These are phyloP conservation scores for Phytophthora foliorum DNA, from an alignment of 352 stramenopile genomes.

Conservation along the genomic window DNA sequence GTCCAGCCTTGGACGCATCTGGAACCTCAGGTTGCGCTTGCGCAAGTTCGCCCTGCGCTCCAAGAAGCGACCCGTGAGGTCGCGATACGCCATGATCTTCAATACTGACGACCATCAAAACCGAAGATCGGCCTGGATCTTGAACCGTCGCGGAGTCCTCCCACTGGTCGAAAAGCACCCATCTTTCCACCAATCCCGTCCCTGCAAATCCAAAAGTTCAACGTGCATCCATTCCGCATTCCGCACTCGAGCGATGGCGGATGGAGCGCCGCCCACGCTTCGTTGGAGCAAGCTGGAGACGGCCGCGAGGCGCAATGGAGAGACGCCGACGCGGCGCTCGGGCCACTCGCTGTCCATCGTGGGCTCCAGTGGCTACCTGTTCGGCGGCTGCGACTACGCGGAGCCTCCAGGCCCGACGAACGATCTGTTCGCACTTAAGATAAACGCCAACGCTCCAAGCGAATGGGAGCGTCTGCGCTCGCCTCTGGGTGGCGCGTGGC, in stretches of 20 bases:
- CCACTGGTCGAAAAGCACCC: constrained; percentile 25
- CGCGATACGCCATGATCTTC: constrained; percentile 65
- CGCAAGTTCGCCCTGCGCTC: constrained; percentile 55
- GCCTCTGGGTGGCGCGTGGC: constrained; percentile 33
- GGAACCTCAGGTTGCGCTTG: constrained; percentile 68
- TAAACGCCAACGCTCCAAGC: constrained; percentile 69
- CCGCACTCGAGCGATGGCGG: constrained; percentile 5
- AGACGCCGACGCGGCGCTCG: constrained; percentile 90
- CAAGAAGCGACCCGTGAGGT: constrained; percentile 63
- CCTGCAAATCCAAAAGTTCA: constrained; percentile 19
- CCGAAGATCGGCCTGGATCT: constrained; percentile 41
- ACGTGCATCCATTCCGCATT: constrained; percentile 15
- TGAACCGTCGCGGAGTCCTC: constrained; percentile 47
- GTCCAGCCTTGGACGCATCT: constrained; percentile 57
- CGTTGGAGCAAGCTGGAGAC: constrained; percentile 71
- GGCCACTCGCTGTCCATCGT: constrained; percentile 95
- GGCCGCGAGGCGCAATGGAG: constrained; percentile 71
- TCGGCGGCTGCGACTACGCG: constrained; percentile 93
- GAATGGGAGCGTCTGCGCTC: constrained; percentile 81
- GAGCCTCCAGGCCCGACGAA: constrained; percentile 93
- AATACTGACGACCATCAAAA: constrained; percentile 12
- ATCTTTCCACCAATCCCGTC: constrained; percentile 25
- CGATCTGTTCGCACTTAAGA: constrained; percentile 95
- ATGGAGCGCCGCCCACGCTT: constrained; percentile 35
- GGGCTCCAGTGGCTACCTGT: constrained; percentile 92